Percentiles rank a stretch among this genome's conserved stretches.
These are phyloP conservation scores for Hyaloscypha variabilis DNA, from an alignment of 495 filamentous ascomycete species.

Conservation along the genomic window DNA sequence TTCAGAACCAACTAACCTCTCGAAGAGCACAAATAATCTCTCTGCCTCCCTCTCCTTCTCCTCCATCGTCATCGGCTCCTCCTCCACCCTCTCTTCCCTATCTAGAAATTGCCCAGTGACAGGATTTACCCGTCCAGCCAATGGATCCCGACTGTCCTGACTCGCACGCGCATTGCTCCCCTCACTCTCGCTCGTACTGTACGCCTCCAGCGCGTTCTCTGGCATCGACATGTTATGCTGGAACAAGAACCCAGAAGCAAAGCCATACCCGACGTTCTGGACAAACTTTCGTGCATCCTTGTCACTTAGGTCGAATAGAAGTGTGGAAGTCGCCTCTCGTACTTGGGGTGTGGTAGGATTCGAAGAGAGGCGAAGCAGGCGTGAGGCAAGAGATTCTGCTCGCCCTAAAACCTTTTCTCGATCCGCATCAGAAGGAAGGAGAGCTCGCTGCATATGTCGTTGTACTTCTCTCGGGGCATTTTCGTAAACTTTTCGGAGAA, in stretches of 20 bases:
- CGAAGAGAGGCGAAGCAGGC: slow-evolving; percentile 78
- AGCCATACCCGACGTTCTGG: slow-evolving; percentile 87
- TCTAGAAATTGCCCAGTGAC: slow-evolving; percentile 87
- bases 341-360: slow-evolving; percentile 69
- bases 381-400: slow-evolving; percentile 72
- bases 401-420: slow-evolving; percentile 78
- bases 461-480: slow-evolving; percentile 66
- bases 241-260: slow-evolving; percentile 86
- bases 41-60: slow-evolving; percentile 96
- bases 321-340: slow-evolving; percentile 71
- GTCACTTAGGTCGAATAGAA: slow-evolving; percentile 86
- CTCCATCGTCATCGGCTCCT: slow-evolving; percentile 79
- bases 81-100: slow-evolving; percentile 59
- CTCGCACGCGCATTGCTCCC: slow-evolving; percentile 28
- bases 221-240: slow-evolving; percentile 79
- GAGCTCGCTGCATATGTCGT: slow-evolving; percentile 60
- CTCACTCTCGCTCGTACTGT: slow-evolving; percentile 40
- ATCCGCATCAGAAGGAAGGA: slow-evolving; percentile 81
- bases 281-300: slow-evolving; percentile 74
- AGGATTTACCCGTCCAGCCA: slow-evolving; percentile 63
- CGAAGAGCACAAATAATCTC: slow-evolving; percentile 90
- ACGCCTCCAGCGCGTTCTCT: slow-evolving; percentile 61
- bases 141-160: slow-evolving; percentile 29
- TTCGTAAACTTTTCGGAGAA: slow-evolving; percentile 72
- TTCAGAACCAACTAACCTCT: slow-evolving; percentile 73